Evolutionary conservation across 1,139 yeast genomes (phyloP).

Genomic region (Komagataea norvegica): DNA sequence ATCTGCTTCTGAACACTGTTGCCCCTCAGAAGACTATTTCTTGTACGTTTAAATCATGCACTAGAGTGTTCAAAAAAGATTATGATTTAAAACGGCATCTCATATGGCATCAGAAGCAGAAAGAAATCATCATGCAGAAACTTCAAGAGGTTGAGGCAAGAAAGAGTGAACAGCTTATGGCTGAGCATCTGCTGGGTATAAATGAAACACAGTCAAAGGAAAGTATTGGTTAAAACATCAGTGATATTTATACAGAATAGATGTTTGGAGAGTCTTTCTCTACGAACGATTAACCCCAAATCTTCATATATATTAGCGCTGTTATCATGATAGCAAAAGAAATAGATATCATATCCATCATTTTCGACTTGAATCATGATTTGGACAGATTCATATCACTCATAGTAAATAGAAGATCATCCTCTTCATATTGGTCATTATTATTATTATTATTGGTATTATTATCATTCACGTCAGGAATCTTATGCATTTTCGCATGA

Average conservation of each 20-base stretch:
- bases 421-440: conserved; percentile 59
- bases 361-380: neutral
- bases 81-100: conserved; percentile 51
- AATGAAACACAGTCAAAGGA: too few relatives aligned
- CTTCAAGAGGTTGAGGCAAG: conserved; percentile 5
- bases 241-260: too few relatives aligned
- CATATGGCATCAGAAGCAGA: conserved; percentile 47
- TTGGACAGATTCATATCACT: conserved; percentile 68
- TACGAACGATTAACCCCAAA: too few relatives aligned
- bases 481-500: conserved; percentile 33
- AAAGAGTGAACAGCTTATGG: conserved; percentile 3
- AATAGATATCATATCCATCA: neutral
- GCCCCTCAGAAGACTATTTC: conserved; percentile 34
- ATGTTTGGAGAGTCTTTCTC: too few relatives aligned
- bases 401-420: conserved; percentile 81
- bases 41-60: conserved; percentile 48
- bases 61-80: conserved; percentile 41
- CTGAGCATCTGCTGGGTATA: neutral
- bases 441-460: conserved; percentile 24
- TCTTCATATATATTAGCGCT: neutral
- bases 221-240: too few relatives aligned
- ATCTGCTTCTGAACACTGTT: conserved; percentile 37
- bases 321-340: neutral
- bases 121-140: conserved; percentile 13
- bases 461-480: conserved; percentile 19